phyloP scores from a whole-genome alignment of 495 filamentous ascomycete genomes.

The Pyrenula aspistea region DNA sequence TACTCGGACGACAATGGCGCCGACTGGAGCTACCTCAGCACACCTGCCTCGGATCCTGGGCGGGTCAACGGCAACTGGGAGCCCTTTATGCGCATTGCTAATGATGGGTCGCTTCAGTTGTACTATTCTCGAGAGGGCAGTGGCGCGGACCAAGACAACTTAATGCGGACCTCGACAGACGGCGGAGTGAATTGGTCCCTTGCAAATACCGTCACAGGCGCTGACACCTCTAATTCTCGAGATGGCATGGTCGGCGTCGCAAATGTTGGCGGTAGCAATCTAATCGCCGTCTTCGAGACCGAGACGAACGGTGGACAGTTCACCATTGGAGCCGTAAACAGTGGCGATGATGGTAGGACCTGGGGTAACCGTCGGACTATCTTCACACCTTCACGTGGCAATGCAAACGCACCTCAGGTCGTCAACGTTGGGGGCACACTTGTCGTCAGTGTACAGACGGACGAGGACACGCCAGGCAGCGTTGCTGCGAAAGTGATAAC shows the following conservation, averaged over 20 bases:
- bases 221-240: constrained; percentile 13
- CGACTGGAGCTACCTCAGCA: constrained; percentile 33
- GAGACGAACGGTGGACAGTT: constrained; percentile 22
- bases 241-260: constrained; percentile 41
- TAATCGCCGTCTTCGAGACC: constrained; percentile 38
- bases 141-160: constrained; percentile 34
- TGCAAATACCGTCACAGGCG: constrained; percentile 25
- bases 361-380: constrained; percentile 28
- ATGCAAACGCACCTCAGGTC: constrained; percentile 39
- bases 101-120: constrained; percentile 29
- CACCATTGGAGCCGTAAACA: constrained; percentile 28
- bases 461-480: constrained; percentile 25
- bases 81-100: constrained; percentile 31
- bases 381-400: constrained; percentile 21
- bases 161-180: constrained; percentile 32
- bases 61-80: constrained; percentile 35
- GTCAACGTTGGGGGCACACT: constrained; percentile 33
- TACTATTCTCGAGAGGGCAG: constrained; percentile 35
- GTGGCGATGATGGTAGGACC: constrained; percentile 29
- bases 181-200: constrained; percentile 29
- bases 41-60: constrained; percentile 18
- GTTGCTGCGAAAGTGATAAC: constrained; percentile 21
- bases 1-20: constrained; percentile 31
- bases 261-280: constrained; percentile 17
- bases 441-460: constrained; percentile 38